A percentile compares a stretch with the other conserved stretches of the same genome.
These are phyloP conservation scores for Penicillium frequentans DNA, from an alignment of 2,329 filamentous ascomycete genomes.

Conservation along the genomic window DNA sequence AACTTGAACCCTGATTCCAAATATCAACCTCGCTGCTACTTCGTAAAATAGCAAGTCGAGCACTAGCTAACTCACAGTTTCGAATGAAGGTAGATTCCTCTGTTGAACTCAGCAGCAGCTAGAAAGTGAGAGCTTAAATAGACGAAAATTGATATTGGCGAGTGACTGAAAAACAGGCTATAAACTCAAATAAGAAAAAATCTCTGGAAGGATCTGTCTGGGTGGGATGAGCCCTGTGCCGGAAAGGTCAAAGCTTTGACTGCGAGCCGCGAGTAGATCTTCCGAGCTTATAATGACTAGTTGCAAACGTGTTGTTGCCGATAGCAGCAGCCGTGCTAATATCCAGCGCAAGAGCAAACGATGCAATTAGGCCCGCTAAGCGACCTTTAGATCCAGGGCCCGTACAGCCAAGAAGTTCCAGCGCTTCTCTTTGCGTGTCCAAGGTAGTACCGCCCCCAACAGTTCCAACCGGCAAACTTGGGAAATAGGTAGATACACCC, in stretches of 20 bases:
- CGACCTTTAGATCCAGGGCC: conserved; percentile 23
- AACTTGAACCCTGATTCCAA: no score
- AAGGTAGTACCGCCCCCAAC: conserved; percentile 27
- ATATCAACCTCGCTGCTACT: no score
- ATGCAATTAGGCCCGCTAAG: conserved; percentile 26
- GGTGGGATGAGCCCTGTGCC: no score
- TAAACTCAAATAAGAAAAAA: no score
- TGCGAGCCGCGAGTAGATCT: not conserved
- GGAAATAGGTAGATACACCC: conserved; percentile 25
- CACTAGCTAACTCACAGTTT: no score
- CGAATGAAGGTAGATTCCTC: no score
- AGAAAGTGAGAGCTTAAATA: no score
- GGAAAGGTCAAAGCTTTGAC: not conserved
- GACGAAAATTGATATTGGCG: no score
- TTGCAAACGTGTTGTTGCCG: conserved; percentile 19
- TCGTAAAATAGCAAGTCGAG: no score
- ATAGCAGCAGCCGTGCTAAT: conserved; percentile 24
- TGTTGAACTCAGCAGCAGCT: not conserved
- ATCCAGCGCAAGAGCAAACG: conserved; percentile 28
- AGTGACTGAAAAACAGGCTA: no score
- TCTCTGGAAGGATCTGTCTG: no score
- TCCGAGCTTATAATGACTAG: conserved; percentile 16
- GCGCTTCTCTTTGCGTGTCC: conserved; percentile 24
- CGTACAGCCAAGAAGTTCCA: conserved; percentile 23
- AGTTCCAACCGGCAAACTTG: conserved; percentile 26